Evolutionary conservation across 139 green algal genomes (phyloP).

Genomic region (Chlorella ohadii): DNA sequence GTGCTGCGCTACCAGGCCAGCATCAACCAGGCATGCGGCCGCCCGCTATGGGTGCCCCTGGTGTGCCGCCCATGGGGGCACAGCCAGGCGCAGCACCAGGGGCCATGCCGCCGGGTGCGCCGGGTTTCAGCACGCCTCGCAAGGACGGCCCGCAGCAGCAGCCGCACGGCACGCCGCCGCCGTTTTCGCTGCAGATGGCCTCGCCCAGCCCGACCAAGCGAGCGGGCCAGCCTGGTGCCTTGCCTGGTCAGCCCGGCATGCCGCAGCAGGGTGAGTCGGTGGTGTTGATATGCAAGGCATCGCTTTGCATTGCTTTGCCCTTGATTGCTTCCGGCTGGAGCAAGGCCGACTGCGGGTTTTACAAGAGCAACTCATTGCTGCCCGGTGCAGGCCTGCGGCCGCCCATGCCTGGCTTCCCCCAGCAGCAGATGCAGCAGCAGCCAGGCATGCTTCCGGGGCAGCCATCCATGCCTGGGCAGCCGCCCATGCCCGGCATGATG

Average conservation of each 20-base stretch:
- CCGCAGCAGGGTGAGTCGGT: no score
- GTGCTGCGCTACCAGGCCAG: not conserved
- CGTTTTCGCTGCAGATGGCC: conserved; percentile 17
- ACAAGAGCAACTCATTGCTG: no score
- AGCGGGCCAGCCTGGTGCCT: not conserved
- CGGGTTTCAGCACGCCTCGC: conserved; percentile 13
- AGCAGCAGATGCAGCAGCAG: conserved; percentile 11
- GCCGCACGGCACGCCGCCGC: conserved; percentile 19
- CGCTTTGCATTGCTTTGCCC: no score
- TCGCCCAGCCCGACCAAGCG: conserved; percentile 23
- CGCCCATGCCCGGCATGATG: not conserved
- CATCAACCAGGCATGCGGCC: not conserved
- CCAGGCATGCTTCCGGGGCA: not conserved
- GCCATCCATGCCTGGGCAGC: conserved; percentile 1
- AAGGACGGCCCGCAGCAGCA: conserved; percentile 29
- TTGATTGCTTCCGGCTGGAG: no score
- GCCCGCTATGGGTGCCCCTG: not conserved
- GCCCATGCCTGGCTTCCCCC: not conserved
- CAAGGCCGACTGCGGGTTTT: no score
- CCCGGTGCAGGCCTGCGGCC: not conserved
- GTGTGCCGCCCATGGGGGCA: not conserved
- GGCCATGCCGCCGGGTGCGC: not conserved
- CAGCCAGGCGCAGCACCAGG: no score
- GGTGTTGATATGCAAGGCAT: no score
- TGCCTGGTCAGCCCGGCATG: not conserved